Evolutionary conservation across 129 eudicot species (phyloP).

Genomic region (Lonicera japonica): DNA sequence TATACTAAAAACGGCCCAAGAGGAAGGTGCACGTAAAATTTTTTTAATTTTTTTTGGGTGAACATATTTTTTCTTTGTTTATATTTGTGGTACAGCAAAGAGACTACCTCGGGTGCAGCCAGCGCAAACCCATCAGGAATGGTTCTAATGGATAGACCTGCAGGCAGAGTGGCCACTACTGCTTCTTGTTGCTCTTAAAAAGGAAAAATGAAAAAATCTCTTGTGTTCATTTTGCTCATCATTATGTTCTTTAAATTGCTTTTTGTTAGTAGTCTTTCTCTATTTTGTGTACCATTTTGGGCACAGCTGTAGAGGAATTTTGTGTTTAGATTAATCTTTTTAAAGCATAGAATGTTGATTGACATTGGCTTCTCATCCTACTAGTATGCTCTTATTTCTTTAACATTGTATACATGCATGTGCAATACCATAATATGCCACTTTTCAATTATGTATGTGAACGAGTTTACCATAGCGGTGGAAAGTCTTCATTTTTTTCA

Average conservation of each 20-base stretch:
- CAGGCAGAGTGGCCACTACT: conserved; percentile 20
- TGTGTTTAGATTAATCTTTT: neutral
- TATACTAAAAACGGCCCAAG: too few species aligned
- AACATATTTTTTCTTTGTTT: neutral
- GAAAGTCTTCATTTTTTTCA: too few species aligned
- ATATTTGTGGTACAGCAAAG: conserved; percentile 27
- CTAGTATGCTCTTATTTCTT: too few species aligned
- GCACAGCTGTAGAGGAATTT: neutral
- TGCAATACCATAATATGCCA: too few species aligned
- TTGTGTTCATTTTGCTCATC: neutral
- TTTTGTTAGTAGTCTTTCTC: neutral
- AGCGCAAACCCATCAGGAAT: conserved; percentile 34
- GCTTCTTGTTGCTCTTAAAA: conserved; percentile 34
- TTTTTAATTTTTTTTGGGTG: too few species aligned
- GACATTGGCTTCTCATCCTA: too few species aligned
- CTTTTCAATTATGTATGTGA: too few species aligned
- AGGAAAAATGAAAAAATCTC: too few species aligned
- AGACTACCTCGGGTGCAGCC: conserved; percentile 38
- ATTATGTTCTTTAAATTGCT: neutral
- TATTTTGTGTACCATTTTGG: neutral
- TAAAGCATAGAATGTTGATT: too few species aligned
- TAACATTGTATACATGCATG: too few species aligned
- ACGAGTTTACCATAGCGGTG: too few species aligned
- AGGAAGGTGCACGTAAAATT: too few species aligned
- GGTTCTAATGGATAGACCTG: conserved; percentile 39